Evolutionary conservation across 305 asterid species (phyloP).

Genomic region (Solanum chacoense): DNA sequence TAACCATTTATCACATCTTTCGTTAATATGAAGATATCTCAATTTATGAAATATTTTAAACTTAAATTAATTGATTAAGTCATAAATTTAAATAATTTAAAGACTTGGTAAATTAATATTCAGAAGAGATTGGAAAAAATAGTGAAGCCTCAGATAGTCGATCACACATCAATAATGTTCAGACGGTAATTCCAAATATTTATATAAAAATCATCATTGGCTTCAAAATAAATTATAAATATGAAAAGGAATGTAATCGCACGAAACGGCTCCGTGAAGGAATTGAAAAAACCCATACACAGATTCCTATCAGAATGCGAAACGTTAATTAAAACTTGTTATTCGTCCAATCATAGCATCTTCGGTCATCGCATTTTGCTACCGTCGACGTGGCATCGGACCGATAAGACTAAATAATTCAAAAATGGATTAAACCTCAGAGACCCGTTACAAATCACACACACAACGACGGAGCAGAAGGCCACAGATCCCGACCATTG

Average conservation of each 20-base stretch:
- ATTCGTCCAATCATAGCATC: constrained; percentile 48
- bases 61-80: too few species aligned
- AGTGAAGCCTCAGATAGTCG: not conserved
- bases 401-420: not conserved
- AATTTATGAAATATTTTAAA: too few species aligned
- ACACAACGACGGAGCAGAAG: constrained; percentile 14
- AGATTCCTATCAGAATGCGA: constrained; percentile 68
- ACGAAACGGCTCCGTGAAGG: constrained; percentile 39
- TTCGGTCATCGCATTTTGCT: constrained; percentile 39
- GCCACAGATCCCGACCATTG: constrained; percentile 25
- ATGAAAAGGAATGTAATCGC: constrained; percentile 16
- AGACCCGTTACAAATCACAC: constrained; percentile 77
- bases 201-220: not conserved
- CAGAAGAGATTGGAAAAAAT: too few species aligned
- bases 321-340: constrained; percentile 8
- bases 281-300: constrained; percentile 23
- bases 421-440: constrained; percentile 35
- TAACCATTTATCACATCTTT: too few species aligned
- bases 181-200: not conserved
- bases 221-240: not conserved
- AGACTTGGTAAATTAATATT: too few species aligned
- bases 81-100: too few species aligned
- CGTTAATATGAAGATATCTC: too few species aligned
- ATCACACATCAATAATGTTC: not conserved
- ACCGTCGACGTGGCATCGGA: constrained; percentile 66